Evolutionary conservation across 805 yeast species (phyloP).

Genomic region (Yamadazyma phyllophila): DNA sequence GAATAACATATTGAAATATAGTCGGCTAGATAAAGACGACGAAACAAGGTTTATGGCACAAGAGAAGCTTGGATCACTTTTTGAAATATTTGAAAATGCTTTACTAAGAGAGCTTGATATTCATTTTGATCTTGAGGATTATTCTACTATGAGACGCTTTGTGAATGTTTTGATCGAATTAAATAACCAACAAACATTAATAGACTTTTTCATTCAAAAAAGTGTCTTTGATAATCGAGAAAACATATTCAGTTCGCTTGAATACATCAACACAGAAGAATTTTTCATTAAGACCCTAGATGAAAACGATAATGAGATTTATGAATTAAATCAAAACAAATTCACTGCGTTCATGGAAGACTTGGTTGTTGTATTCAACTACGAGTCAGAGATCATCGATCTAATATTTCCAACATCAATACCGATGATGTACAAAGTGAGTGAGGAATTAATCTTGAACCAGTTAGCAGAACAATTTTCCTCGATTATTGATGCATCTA

Average conservation of each 20-base stretch:
- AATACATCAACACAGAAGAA: constrained; percentile 21
- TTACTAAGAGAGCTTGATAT: constrained; percentile 65
- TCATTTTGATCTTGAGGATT: constrained; percentile 49
- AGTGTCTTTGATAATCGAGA: constrained; percentile 33
- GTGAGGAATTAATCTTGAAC: constrained; percentile 45
- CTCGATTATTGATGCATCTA: constrained; percentile 27
- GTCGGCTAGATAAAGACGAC: constrained; percentile 31
- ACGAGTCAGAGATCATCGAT: constrained; percentile 39
- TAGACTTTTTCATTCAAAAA: constrained; percentile 44
- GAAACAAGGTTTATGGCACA: constrained; percentile 27
- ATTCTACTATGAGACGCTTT: constrained; percentile 32
- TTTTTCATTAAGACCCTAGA: constrained; percentile 18
- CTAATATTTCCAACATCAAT: constrained; percentile 41
- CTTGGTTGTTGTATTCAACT: constrained; percentile 35
- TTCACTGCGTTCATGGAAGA: constrained; percentile 25
- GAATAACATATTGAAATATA: constrained; percentile 38
- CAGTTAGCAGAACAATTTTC: constrained; percentile 34
- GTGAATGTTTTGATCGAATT: constrained; percentile 34
- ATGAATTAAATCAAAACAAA: constrained; percentile 11
- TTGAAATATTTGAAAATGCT: constrained; percentile 72
- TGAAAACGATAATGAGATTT: constrained; percentile 3
- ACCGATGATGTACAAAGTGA: constrained; percentile 47
- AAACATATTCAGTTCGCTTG: constrained; percentile 24
- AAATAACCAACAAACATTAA: constrained; percentile 41
- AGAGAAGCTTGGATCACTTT: constrained; percentile 50